Evolutionary conservation across 2,329 filamentous ascomycete genomes (phyloP), one percentile per base, ranked within the genome.

Genomic region (Ceratocystis diversiconidia): DNA sequence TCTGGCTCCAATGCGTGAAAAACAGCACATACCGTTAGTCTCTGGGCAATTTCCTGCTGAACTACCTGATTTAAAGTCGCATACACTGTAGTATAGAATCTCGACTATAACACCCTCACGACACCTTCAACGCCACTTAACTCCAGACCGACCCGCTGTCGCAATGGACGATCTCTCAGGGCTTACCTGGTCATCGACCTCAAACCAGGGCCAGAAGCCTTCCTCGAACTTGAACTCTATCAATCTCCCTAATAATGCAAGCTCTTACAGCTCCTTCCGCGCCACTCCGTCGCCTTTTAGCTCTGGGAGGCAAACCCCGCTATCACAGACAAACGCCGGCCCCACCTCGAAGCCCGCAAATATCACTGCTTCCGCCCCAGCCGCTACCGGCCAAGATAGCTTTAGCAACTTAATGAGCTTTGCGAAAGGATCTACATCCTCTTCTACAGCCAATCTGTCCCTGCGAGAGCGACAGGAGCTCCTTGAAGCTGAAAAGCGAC

Each of bases 391-490:
- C 5, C 76, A 80, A 60, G 89, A 94, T 72, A 90, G 87, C 77
- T 94, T 94, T 76, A 88, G 89, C 71, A 88, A 85, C 71, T 78
- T 94, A 63, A 79, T 91, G 68, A 85, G 81, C 70, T 85, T 87
- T 71, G 74, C 73, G 17, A 70, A 73, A 5, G 62, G 63, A 22
- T 30, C 63, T 19, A 36, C 44, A 82, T 82, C 61, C 75, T 81
- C 36, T 73, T 75, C 76, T 64, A 82, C 81, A 36, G 87, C 85
- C 74, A 94, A 88, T 69, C 78, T 96, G 17, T 87, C 84, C 68
- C 76, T 96, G 69, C 83, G 88, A 69, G 89, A 95, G 74, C 86
- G 90, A 71, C 89, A 90, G 74, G 82, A 84, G 68, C 83, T 82
- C 67, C 74, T 87, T 46, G 81, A 85, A 69, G 81, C 79, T 3